Base-by-base conservation (phyloP, 2,329 filamentous ascomycete genomes). In the Botrytis porri region DNA sequence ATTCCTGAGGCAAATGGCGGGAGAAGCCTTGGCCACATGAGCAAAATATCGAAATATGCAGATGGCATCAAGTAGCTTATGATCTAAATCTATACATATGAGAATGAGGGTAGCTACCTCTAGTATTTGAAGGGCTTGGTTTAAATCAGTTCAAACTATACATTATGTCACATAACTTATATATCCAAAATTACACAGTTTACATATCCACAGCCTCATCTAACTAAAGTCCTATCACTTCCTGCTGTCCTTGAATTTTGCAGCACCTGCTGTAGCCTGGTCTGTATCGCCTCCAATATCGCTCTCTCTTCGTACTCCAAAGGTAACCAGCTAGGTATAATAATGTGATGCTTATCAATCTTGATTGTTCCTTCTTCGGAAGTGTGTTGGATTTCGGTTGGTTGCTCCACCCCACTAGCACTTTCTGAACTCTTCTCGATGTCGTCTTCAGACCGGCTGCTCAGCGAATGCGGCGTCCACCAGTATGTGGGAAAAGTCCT, bases 401-500 rank as follows among this genome's bases (percentile, higher is more conserved):
- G n/a, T 22, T 41, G n/a, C 16, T 69, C 63, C 37, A 29, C 29
- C 6, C 32, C 41, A 60, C 20, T 48, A 9, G 16, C 45, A 45
- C 51, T 69, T 32, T 67, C 62, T 32, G 62, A 39, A 48, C 8
- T n/a, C n/a, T 59, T 72, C 37, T 69, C 70, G 25, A 35, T 35
- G 37, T 71, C 70, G n/a, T 71, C 70, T 29, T 72, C 70, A 9
- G 48, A 29, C 18, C 16, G 16, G 20, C 35, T 35, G 16, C 54
- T 37, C 32, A 69, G 70, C 43, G 35, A 25, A 7, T 18, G 35
- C 14, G 70, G 39, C 37, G 70, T 67, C 70, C 70, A 72, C 92
- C 92, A 94, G 80, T 92, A 93, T 3, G 87, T 75, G 0, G 92
- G 92, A 75, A 88, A 94, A 29, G 85, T 84, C 16, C 77, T 70